Evolutionary conservation across 1,139 yeast species (phyloP), one percentile per base, ranked within the genome.

Genomic region (Geotrichum reessii): DNA sequence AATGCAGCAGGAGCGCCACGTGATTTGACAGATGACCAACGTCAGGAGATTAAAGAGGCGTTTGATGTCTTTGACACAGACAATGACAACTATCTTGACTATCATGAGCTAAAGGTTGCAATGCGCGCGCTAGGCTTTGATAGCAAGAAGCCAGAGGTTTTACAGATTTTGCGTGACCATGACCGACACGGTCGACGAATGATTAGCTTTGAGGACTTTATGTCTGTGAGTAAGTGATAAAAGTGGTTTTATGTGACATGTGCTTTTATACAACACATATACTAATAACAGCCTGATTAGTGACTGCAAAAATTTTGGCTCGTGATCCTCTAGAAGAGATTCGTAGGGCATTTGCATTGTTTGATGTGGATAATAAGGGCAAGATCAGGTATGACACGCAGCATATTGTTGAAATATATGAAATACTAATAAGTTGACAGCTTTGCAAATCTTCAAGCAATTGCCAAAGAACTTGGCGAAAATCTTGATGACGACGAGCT

Each of bases 251-350:
- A 4, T n/a, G 24, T 24, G 17, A 48, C 28, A n/a, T n/a, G n/a
- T n/a, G 51, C 28, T 28, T 28, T 37, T 17, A 24, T 9, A 28
- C n/a, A 48, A 7, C 4, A n/a, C 24, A 12, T 17, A 21, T 21
- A 37, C 37, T 19, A 12, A n/a, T n/a, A n/a, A 17, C 49, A 42
- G 47, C 19, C 7, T 21, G n/a, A 17, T 47, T 53, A 73, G 91
- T 90, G 73, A 89, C 95, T 1, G 87, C 83, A 60, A 85, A 81
- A 74, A 87, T 92, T 27, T 74, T 87, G 31, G 85, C 87, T 57
- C 78, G 99, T 67, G 97, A 95, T 69, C 99, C 99, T 1, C 72
- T 89, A 62, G 99, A 93, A 57, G 99, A 95, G 71, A 87, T 95
- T 44, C 82, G 84, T 63, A 78, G 98, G 53, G 99, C 99, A 0